These are phyloP conservation scores for Saccharomyces hybrid DNA, from an alignment of 1,139 yeast species.

Conservation along the genomic window DNA sequence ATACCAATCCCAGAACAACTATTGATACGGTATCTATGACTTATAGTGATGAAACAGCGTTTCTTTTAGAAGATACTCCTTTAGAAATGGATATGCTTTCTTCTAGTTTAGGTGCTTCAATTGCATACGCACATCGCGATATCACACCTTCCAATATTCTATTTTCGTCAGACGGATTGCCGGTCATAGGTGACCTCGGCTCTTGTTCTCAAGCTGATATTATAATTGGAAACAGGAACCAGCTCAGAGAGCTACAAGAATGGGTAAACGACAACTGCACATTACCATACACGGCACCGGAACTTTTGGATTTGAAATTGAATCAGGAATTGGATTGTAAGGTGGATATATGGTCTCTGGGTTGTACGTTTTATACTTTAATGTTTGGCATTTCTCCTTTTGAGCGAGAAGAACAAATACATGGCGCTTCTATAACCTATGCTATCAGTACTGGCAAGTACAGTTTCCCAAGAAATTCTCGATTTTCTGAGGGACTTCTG, in stretches of 20 bases:
- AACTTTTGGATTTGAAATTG: slow-evolving; percentile 67
- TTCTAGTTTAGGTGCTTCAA: slow-evolving; percentile 29
- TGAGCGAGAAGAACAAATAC: slow-evolving; percentile 70
- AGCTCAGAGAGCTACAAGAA: slow-evolving; percentile 72
- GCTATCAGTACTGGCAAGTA: slow-evolving; percentile 71
- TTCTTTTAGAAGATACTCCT: slow-evolving; percentile 23
- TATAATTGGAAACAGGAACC: slow-evolving; percentile 49
- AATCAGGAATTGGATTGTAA: slow-evolving; percentile 57
- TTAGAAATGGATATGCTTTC: slow-evolving; percentile 19
- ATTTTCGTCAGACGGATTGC: slow-evolving; percentile 64
- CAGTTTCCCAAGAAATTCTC: slow-evolving; percentile 49
- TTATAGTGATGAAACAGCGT: slow-evolving; percentile 22
- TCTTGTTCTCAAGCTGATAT: slow-evolving; percentile 63
- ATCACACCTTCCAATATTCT: slow-evolving; percentile 84
- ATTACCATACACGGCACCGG: slow-evolving; percentile 85
- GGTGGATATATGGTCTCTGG: slow-evolving; percentile 86
- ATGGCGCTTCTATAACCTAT: slow-evolving; percentile 73
- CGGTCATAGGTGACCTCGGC: slow-evolving; percentile 80
- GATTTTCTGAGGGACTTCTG: slow-evolving; percentile 50
- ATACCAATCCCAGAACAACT: slow-evolving; percentile 14
- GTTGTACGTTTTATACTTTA: slow-evolving; percentile 71
- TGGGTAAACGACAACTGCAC: slow-evolving; percentile 82
- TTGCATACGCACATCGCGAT: slow-evolving; percentile 73
- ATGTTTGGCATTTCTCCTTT: slow-evolving; percentile 81
- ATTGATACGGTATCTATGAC: slow-evolving; percentile 16